Base-by-base conservation (phyloP, 352 stramenopile species). In the Pythium chondricola region DNA sequence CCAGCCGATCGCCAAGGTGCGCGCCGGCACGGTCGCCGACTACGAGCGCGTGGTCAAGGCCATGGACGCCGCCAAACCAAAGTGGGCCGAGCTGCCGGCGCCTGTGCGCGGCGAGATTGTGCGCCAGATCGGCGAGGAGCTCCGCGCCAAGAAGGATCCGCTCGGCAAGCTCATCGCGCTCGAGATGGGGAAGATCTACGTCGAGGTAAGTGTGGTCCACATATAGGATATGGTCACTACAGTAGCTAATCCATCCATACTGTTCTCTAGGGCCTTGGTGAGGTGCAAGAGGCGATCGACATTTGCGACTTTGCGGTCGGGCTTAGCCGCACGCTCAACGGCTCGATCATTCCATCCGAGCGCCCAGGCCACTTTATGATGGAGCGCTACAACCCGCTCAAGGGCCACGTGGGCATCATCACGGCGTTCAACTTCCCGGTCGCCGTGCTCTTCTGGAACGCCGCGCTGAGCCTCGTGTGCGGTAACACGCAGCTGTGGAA, bases 111-210 rank as follows among this genome's bases (percentile, higher is more conserved):
- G 89, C 45, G 89, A 97, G 68, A 92, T 97, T 36, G 89, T 97
- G 46, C 83, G 88, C 32, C 85, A 96, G 69, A 95, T 97, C 50
- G 88, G 87, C 50, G 69, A 95, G 33, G 79, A 92, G 56, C 68
- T 97, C 22, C 82, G 88, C 40, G 78, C 66, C 43, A 96, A 97
- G 63, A 85, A 88, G 43, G 75, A 95, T n/a, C 69, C 82, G 24
- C 69, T 97, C 3, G 89, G 88, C 47, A 85, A 91, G 49, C 67
- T 97, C 31, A 90, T 97, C 31, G 67, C 87, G 37, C 69, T 96
- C 4, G 90, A 97, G 66, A 97, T 97, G 89, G 89, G 89, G 59
- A 97, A 97, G 66, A 97, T 97, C 62, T 84, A 93, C 50, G 74
- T 89, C 31, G 90, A 93, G 67, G 75, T 87, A 42, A 37, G 31